Base-by-base conservation (phyloP, 2,329 filamentous ascomycete genomes). In the Colletotrichum orchidophilum region DNA sequence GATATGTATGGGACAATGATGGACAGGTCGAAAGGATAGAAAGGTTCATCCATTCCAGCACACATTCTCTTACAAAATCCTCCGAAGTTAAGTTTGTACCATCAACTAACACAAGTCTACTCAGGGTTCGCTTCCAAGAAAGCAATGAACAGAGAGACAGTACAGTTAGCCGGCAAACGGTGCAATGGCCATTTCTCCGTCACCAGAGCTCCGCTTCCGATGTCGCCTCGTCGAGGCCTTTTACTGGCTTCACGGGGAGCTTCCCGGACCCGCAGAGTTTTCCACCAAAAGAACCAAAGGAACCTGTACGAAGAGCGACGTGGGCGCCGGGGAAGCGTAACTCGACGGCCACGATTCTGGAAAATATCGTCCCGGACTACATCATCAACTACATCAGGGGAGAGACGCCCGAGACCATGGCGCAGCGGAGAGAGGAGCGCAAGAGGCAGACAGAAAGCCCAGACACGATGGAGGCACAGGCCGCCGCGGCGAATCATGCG, bases 331-430 rank as follows among this genome's bases (percentile, higher is more conserved):
- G 67, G 27, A 73, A 73, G 58, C 73, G 67, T 11, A 68, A 72
- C 26, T 73, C 71, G n/a, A 66, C 73, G 9, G 42, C 50, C 12
- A 73, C 71, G 3, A 35, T 74, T 5, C 63, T 74, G 31, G 73
- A 74, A 31, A 83, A 84, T 64, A 81, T 88, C 35, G 82, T 89
- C 18, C 87, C 87, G 9, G 87, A 89, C 77, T 89, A 89, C 73
- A 84, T 89, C 50, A 81, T 87, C 72, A 85, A 87, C 77, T 89
- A 86, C 75, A 81, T 89, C 72, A 83, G 86, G 50, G 87, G 87
- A 55, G 87, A 88, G 77, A 88, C 87, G 2, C 86, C 87, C 15
- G 86, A 88, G 76, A 84, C 82, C 33, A 75, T 88, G 24, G 86
- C 86, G 6, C 79, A 80, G 66, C 83, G 85, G 74, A 83, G 83